A percentile compares a stretch with the other conserved stretches of the same genome.
Conservation (phyloP, 305 asterid species). For the Ajuga reptans region DNA sequence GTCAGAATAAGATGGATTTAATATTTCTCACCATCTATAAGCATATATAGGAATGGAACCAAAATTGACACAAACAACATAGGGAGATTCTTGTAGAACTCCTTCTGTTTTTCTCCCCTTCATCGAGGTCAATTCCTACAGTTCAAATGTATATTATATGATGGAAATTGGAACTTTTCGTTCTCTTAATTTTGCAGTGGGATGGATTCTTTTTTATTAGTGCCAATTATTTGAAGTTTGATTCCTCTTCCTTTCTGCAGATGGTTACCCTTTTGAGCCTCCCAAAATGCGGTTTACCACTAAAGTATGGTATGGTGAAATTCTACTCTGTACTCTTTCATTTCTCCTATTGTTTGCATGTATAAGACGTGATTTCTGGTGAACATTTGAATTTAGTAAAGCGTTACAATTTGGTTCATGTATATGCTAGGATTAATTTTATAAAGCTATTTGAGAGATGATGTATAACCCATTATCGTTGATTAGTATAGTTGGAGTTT, state of each 20-base stretch:
- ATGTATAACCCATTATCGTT: not conserved
- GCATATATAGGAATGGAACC: not conserved
- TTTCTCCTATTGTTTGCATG: not conserved
- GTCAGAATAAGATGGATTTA: not conserved
- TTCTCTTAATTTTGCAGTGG: too few species aligned
- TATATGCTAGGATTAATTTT: not conserved
- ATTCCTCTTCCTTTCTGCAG: slow-evolving; percentile 39
- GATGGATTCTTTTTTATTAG: not conserved
- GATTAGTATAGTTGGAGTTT: not conserved
- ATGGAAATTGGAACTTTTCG: not conserved
- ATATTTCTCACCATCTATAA: not conserved
- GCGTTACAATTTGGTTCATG: not conserved
- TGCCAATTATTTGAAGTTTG: not conserved
- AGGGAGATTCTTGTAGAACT: not conserved
- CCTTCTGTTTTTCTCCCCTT: not conserved
- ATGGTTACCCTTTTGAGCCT: slow-evolving; percentile 89
- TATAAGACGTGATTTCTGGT: not conserved
- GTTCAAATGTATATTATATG: not conserved
- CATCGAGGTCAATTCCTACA: not conserved
- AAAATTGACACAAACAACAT: not conserved
- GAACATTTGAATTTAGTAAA: not conserved
- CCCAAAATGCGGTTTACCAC: slow-evolving; percentile 86
- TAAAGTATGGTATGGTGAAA: slow-evolving; percentile 82
- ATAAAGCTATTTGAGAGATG: not conserved
- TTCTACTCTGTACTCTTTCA: slow-evolving; percentile 1